Conservation (phyloP, 2,329 filamentous ascomycete species). For the Colletotrichum sp. region DNA sequence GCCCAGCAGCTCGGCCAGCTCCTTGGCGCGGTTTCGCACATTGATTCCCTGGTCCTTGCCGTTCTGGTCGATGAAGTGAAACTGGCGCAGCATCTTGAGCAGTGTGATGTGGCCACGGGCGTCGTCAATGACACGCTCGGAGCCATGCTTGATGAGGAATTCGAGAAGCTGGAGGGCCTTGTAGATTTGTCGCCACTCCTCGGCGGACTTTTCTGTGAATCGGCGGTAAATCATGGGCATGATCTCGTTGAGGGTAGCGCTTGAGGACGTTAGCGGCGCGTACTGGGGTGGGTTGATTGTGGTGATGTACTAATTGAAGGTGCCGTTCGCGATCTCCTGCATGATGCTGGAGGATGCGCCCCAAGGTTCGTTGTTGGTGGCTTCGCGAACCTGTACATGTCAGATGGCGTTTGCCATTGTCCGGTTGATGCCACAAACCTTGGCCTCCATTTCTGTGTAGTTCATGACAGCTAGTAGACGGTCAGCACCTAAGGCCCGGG, state of each 20-base stretch:
- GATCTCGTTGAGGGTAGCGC: conserved; percentile 96
- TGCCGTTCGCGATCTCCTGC: conserved; percentile 98
- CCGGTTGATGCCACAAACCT: conserved; percentile 45
- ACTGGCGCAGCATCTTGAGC: conserved; percentile 97
- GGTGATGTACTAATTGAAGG: conserved; percentile 87
- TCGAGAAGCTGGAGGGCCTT: conserved; percentile 96
- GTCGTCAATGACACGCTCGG: conserved; percentile 96
- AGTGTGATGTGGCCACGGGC: conserved; percentile 93
- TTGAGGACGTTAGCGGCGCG: conserved; percentile 39
- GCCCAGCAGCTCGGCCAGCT: conserved; percentile 89
- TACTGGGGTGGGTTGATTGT: neutral
- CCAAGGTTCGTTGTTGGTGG: conserved; percentile 99
- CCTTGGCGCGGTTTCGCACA: conserved; percentile 94
- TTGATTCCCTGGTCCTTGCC: conserved; percentile 99
- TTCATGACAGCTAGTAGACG: conserved; percentile 85
- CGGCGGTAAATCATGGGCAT: conserved; percentile 99
- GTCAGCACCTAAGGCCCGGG: conserved; percentile 30
- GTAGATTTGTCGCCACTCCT: conserved; percentile 99
- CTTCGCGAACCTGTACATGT: conserved; percentile 80
- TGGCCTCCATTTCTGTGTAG: conserved; percentile 90
- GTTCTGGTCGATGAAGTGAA: conserved; percentile 95
- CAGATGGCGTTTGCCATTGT: conserved; percentile 7
- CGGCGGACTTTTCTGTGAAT: conserved; percentile 96
- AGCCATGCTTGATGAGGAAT: conserved; percentile 97
- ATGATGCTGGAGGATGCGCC: conserved; percentile 83